Percentiles rank a stretch among this genome's conserved stretches.
These are phyloP conservation scores for Barbatosphaeria neglecta DNA, from an alignment of 495 filamentous ascomycete genomes.

Conservation along the genomic window DNA sequence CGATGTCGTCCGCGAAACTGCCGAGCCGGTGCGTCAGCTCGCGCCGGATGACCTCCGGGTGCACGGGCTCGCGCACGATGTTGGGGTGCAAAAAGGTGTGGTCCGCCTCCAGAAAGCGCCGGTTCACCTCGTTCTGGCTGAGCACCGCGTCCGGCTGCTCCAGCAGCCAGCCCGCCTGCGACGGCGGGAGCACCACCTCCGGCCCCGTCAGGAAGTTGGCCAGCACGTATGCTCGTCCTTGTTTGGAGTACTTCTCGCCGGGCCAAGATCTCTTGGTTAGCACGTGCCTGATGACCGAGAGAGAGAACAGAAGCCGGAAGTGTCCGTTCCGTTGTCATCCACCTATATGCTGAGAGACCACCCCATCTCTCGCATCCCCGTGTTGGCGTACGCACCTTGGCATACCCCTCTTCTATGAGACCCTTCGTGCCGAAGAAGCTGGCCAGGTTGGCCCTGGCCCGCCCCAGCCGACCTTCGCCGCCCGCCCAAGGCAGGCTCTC, in stretches of 20 bases:
- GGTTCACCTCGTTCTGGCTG: slow-evolving; percentile 22
- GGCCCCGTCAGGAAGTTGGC: slow-evolving; percentile 28
- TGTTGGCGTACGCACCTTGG: not conserved
- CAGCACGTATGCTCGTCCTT: slow-evolving; percentile 21
- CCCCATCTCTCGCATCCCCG: too few species aligned
- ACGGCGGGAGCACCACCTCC: slow-evolving; percentile 27
- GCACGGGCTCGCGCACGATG: slow-evolving; percentile 16
- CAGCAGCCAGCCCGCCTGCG: slow-evolving; percentile 28
- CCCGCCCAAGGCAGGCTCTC: slow-evolving; percentile 8
- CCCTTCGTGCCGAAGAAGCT: slow-evolving; percentile 5
- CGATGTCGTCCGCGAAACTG: slow-evolving; percentile 18
- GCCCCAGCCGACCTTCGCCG: not conserved
- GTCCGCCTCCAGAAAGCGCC: slow-evolving; percentile 21
- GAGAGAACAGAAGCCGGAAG: too few species aligned
- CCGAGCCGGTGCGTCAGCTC: slow-evolving; percentile 23
- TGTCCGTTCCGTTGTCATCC: too few species aligned
- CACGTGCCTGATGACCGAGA: not conserved
- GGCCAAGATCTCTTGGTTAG: not conserved
- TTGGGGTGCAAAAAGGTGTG: slow-evolving; percentile 25
- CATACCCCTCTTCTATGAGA: slow-evolving; percentile 8
- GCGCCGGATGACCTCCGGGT: slow-evolving; percentile 19
- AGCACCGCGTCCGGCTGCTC: slow-evolving; percentile 28
- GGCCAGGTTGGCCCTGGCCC: slow-evolving; percentile 6
- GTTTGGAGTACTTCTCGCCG: slow-evolving; percentile 17
- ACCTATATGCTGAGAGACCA: too few species aligned